Percentiles rank a stretch among this genome's conserved stretches.
phyloP scores from a whole-genome alignment of 441 rosid genomes.

The Omphalea diandra region DNA sequence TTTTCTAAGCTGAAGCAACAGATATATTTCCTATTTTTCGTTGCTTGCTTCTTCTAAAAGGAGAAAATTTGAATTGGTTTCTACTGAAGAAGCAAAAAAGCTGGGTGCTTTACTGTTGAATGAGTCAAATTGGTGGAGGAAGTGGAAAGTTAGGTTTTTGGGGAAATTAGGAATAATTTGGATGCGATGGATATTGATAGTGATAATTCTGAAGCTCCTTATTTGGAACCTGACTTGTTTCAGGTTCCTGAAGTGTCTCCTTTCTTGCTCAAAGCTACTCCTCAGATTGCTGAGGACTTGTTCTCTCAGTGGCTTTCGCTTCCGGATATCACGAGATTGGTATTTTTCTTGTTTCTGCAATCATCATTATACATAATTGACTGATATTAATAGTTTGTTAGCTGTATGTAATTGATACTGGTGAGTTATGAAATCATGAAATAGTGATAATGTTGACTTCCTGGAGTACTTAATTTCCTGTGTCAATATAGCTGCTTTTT shows the following conservation, averaged over 20 bases:
- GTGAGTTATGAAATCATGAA: neutral
- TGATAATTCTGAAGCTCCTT: constrained; percentile 32
- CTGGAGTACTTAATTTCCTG: neutral
- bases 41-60: too few relatives aligned
- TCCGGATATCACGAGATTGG: constrained; percentile 63
- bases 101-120: too few relatives aligned
- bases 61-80: too few relatives aligned
- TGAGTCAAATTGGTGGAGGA: too few relatives aligned
- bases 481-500: neutral
- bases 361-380: neutral
- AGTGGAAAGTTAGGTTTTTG: constrained; percentile 21
- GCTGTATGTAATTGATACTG: neutral
- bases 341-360: constrained; percentile 25
- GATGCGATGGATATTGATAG: constrained; percentile 46
- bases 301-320: constrained; percentile 91
- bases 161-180: constrained; percentile 2
- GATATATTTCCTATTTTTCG: too few relatives aligned
- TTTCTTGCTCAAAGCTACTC: constrained; percentile 47
- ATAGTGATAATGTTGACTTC: too few relatives aligned
- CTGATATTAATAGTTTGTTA: neutral
- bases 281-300: constrained; percentile 52
- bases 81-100: too few relatives aligned
- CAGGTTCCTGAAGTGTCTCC: constrained; percentile 74
- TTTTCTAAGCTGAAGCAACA: too few relatives aligned
- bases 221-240: constrained; percentile 62